These are phyloP conservation scores for Friedmanniomyces endolithicus DNA, from an alignment of 495 filamentous ascomycete genomes.

Conservation along the genomic window DNA sequence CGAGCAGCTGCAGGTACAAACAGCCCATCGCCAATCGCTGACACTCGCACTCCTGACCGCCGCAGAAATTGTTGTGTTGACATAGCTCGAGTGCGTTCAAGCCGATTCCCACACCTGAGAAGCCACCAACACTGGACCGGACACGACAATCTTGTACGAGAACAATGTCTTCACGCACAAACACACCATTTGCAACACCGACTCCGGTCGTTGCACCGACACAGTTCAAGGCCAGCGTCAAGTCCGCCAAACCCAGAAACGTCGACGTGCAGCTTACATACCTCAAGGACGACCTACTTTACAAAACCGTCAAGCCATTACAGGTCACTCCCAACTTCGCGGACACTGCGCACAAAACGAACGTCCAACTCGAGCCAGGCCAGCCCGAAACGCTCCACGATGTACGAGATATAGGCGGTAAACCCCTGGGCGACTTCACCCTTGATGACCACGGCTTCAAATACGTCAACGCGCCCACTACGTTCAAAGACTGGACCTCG, in stretches of 20 bases:
- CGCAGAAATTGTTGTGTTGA: too few species aligned
- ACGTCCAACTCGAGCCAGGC: slow-evolving; percentile 13
- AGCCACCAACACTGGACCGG: background rate
- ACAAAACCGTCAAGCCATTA: slow-evolving; percentile 15
- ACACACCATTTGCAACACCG: background rate
- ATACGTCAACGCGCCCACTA: slow-evolving; percentile 14
- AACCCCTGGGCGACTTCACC: slow-evolving; percentile 3
- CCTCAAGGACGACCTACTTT: slow-evolving; percentile 13
- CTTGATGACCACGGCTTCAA: slow-evolving; percentile 19
- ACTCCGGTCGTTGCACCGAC: background rate
- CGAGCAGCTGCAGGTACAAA: slow-evolving; percentile 4
- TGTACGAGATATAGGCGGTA: slow-evolving; percentile 2
- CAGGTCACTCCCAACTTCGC: slow-evolving; percentile 15
- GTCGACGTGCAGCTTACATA: slow-evolving; percentile 15
- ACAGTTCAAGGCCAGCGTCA: background rate
- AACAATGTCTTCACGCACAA: background rate
- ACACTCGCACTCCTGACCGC: background rate
- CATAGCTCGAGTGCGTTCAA: too few species aligned
- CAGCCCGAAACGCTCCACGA: slow-evolving; percentile 11
- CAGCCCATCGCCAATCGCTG: background rate
- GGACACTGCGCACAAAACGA: slow-evolving; percentile 7
- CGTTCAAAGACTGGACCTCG: slow-evolving; percentile 8
- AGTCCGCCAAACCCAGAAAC: background rate
- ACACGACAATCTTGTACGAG: background rate
- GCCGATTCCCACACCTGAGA: background rate